A percentile compares a stretch with the other conserved stretches of the same genome.
Conservation (phyloP, 768 basidiomycete genomes). For the Leccinum disarticulatum region DNA sequence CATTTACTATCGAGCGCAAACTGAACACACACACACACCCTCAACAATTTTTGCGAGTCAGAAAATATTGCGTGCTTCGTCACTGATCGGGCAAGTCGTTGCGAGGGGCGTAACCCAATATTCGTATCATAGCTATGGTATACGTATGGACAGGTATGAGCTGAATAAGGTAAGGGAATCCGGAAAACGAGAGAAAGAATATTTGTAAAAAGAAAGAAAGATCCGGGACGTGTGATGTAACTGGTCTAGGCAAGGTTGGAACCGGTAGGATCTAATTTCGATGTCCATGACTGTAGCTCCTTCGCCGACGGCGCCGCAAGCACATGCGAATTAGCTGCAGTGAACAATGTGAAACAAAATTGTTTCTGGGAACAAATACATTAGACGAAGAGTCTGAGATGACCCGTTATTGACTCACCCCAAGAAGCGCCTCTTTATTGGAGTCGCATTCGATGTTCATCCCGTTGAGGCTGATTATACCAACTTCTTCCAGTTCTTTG, state of each 20-base stretch:
- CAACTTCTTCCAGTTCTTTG: slow-evolving; percentile 80
- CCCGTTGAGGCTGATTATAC: slow-evolving; percentile 77
- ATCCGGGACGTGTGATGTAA: neutral
- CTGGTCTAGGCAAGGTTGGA: slow-evolving; percentile 43
- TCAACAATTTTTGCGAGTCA: neutral
- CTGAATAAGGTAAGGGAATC: slow-evolving; percentile 20
- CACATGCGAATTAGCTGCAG: slow-evolving; percentile 88
- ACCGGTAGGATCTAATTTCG: slow-evolving; percentile 82
- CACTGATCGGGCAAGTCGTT: slow-evolving; percentile 2
- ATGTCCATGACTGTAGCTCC: slow-evolving; percentile 83
- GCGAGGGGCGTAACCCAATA: slow-evolving; percentile 4
- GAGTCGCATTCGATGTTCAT: slow-evolving; percentile 86
- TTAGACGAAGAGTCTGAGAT: slow-evolving; percentile 1
- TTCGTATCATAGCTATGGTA: slow-evolving; percentile 27
- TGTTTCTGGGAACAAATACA: slow-evolving; percentile 54
- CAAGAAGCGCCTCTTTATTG: slow-evolving; percentile 83
- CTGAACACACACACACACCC: neutral
- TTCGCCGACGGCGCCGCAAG: slow-evolving; percentile 79
- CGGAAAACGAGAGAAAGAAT: neutral
- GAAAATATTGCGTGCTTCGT: slow-evolving; percentile 4
- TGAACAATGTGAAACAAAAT: slow-evolving; percentile 88
- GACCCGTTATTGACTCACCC: slow-evolving; percentile 50
- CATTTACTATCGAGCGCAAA: slow-evolving; percentile 1
- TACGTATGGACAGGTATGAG: slow-evolving; percentile 24
- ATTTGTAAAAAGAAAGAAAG: neutral